These are phyloP conservation scores for Gymnopus androsaceus DNA, from an alignment of 1,284 basidiomycete genomes.

Conservation along the genomic window DNA sequence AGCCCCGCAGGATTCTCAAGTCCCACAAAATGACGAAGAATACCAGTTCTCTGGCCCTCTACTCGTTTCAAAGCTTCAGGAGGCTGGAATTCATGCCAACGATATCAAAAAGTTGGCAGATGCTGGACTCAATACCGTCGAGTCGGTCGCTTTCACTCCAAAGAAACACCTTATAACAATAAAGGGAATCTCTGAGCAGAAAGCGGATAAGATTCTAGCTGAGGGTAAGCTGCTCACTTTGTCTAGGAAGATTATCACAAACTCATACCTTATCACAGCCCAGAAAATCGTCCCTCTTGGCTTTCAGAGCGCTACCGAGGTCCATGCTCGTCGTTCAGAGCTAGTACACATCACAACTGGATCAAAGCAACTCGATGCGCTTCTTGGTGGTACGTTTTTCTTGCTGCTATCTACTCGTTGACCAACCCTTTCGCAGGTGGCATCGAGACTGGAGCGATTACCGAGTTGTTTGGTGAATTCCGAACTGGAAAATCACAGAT, in stretches of 20 bases:
- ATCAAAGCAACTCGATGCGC: constrained; percentile 92
- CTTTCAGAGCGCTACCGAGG: constrained; percentile 97
- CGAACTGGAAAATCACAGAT: constrained; percentile 98
- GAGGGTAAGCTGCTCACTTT: too few species aligned
- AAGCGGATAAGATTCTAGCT: constrained; percentile 94
- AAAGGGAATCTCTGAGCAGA: constrained; percentile 97
- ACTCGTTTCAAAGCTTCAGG: constrained; percentile 83
- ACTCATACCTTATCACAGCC: constrained; percentile 49
- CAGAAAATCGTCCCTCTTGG: constrained; percentile 96
- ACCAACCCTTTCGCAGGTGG: constrained; percentile 60
- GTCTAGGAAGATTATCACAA: neutral
- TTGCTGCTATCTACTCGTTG: neutral
- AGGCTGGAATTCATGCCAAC: constrained; percentile 87
- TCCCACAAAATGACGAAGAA: constrained; percentile 54
- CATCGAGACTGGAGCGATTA: constrained; percentile 98
- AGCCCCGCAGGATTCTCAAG: constrained; percentile 55
- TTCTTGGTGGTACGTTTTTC: constrained; percentile 76
- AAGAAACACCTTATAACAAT: constrained; percentile 92
- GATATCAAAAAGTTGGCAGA: constrained; percentile 97
- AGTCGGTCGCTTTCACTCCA: constrained; percentile 95
- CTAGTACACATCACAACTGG: constrained; percentile 97
- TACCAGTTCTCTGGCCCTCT: constrained; percentile 74
- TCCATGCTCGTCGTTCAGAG: constrained; percentile 94
- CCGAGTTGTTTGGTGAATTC: constrained; percentile 98
- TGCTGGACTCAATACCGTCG: constrained; percentile 91